Conservation (phyloP, 331 rosid species). For the Stylosanthes scabra region DNA sequence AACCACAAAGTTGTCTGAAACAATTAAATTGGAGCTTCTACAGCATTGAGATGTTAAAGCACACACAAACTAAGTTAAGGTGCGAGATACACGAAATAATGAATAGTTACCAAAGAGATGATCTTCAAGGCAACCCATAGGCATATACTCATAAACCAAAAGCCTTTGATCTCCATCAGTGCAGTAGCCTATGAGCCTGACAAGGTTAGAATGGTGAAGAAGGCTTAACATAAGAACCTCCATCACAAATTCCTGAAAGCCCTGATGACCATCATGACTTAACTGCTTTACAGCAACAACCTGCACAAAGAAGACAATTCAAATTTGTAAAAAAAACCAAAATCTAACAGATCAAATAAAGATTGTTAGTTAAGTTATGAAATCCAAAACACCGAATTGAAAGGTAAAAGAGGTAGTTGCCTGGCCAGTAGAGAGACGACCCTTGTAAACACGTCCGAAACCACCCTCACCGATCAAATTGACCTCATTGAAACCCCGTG, state of each 20-base stretch:
- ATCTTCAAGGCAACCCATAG: constrained; percentile 81
- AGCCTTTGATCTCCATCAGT: constrained; percentile 96
- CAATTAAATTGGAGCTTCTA: neutral
- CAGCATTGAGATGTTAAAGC: neutral
- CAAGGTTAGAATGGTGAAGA: constrained; percentile 85
- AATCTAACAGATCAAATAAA: neutral
- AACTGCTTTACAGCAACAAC: constrained; percentile 89
- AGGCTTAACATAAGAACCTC: constrained; percentile 98
- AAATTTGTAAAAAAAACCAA: constrained; percentile 2
- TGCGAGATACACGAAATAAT: neutral
- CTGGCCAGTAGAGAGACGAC: constrained; percentile 81
- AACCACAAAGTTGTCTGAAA: neutral
- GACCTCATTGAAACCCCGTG: constrained; percentile 73
- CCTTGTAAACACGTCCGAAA: constrained; percentile 95
- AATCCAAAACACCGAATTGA: neutral
- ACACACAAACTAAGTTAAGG: constrained; percentile 8
- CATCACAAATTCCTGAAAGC: constrained; percentile 87
- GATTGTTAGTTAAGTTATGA: no score
- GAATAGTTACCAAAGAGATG: constrained; percentile 75
- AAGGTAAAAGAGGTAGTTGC: constrained; percentile 27
- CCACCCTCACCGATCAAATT: constrained; percentile 98
- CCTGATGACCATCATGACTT: constrained; percentile 80
- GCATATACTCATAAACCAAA: constrained; percentile 85
- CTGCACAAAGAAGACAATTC: constrained; percentile 47
- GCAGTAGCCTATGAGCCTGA: constrained; percentile 89